phyloP scores from a whole-genome alignment of 345 rosid genomes.

The Rhodamnia argentea region DNA sequence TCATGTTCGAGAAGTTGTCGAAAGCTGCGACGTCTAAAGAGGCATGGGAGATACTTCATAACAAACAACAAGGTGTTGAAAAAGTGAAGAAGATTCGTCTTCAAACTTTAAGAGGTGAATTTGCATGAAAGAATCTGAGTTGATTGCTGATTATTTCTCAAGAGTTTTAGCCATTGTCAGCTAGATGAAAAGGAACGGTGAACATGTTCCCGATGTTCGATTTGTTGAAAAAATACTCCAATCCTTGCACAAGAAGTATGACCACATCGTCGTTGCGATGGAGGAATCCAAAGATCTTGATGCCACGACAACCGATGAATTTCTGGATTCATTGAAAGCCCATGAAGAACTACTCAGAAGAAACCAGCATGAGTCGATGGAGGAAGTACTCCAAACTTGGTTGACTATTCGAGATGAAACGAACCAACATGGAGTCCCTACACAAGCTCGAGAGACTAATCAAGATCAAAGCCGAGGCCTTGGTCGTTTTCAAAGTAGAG shows the following conservation, averaged over 20 bases:
- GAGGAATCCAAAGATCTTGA: slow-evolving; percentile 6
- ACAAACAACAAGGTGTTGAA: too few relatives aligned
- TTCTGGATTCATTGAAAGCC: background rate
- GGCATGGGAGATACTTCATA: background rate
- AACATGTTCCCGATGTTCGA: too few relatives aligned
- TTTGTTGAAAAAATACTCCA: background rate
- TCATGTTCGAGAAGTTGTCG: background rate
- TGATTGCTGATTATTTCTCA: too few relatives aligned
- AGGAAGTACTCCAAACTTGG: background rate
- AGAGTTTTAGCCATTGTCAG: too few relatives aligned
- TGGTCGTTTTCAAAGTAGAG: background rate
- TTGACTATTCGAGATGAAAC: background rate
- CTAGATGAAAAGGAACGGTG: too few relatives aligned
- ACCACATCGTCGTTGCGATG: background rate
- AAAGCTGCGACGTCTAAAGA: background rate
- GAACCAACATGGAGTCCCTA: background rate
- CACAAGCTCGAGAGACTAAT: too few relatives aligned
- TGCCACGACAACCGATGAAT: background rate
- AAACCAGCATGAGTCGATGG: background rate
- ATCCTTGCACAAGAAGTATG: background rate
- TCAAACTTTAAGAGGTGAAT: too few relatives aligned
- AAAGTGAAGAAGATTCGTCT: too few relatives aligned
- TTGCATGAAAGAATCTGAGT: too few relatives aligned
- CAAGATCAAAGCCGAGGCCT: background rate
- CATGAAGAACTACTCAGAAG: too few relatives aligned